These are phyloP conservation scores for Hemileccinum impolitum DNA, from an alignment of 768 basidiomycete species.

Conservation along the genomic window DNA sequence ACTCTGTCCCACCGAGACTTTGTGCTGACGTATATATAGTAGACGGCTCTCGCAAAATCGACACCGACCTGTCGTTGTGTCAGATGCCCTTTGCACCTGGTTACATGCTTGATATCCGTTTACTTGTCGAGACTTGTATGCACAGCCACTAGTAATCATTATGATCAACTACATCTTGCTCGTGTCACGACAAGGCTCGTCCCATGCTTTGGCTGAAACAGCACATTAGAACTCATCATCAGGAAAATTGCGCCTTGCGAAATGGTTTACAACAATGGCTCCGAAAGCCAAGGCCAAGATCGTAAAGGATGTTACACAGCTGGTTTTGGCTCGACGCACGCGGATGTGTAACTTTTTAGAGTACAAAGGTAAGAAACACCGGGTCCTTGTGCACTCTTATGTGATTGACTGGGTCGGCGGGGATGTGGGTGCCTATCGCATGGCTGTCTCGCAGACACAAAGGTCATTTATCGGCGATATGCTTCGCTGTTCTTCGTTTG, in stretches of 20 bases:
- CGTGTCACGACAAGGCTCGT: conserved; percentile 84
- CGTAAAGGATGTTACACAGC: conserved; percentile 92
- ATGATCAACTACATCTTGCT: conserved; percentile 95
- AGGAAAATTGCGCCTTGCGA: conserved; percentile 93
- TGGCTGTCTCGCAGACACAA: conserved; percentile 49
- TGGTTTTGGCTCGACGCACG: conserved; percentile 82
- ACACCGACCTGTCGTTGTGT: background rate
- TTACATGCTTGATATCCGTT: no score
- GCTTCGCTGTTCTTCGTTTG: conserved; percentile 95
- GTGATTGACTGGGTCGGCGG: no score
- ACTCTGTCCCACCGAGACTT: background rate
- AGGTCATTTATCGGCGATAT: conserved; percentile 94
- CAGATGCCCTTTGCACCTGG: no score
- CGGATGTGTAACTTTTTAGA: conserved; percentile 96
- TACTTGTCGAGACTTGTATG: no score
- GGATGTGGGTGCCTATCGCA: background rate
- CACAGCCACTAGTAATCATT: conserved; percentile 24
- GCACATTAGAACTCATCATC: conserved; percentile 9
- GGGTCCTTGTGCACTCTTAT: background rate
- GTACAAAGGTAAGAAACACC: conserved; percentile 72
- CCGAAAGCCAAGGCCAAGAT: conserved; percentile 85
- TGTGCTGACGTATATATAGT: conserved; percentile 12
- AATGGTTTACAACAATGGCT: conserved; percentile 91
- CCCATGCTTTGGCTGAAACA: conserved; percentile 4
- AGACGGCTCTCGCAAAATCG: background rate